A percentile compares a stretch with the other conserved stretches of the same genome.
These are phyloP conservation scores for Psilocybe azurescens DNA, from an alignment of 768 basidiomycete species.

Conservation along the genomic window DNA sequence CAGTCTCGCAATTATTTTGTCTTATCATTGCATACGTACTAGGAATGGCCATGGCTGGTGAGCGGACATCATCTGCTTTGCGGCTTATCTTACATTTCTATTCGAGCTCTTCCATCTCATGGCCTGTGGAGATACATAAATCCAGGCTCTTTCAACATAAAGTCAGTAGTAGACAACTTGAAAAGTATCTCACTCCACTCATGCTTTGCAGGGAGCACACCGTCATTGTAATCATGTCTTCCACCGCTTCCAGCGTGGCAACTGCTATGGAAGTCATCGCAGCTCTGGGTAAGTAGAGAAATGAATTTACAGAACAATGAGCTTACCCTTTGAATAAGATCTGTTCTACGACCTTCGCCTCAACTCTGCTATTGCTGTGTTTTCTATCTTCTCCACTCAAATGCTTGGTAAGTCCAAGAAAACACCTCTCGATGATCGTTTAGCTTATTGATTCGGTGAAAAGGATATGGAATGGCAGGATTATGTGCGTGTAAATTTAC, in stretches of 20 bases:
- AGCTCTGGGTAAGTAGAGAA: constrained; percentile 43
- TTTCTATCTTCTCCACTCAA: constrained; percentile 59
- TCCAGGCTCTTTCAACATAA: constrained; percentile 65
- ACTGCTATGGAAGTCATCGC: constrained; percentile 59
- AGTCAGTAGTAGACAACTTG: constrained; percentile 35
- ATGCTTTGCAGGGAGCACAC: constrained; percentile 49
- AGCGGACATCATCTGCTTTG: constrained; percentile 7
- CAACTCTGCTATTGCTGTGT: constrained; percentile 55
- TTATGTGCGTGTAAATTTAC: constrained; percentile 17
- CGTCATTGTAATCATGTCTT: constrained; percentile 59
- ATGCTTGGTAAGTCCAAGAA: constrained; percentile 37
- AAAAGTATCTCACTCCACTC: too few species aligned
- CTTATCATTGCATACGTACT: constrained; percentile 61
- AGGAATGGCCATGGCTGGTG: constrained; percentile 52
- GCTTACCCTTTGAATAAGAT: constrained; percentile 34
- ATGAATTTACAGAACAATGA: not conserved
- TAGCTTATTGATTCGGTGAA: not conserved
- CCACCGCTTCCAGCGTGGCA: constrained; percentile 56
- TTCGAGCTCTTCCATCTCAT: constrained; percentile 42
- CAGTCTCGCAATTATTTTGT: constrained; percentile 59
- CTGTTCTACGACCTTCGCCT: constrained; percentile 56
- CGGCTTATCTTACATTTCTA: not conserved
- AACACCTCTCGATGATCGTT: not conserved
- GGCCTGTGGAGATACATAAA: constrained; percentile 55
- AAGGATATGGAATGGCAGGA: constrained; percentile 29